Percentiles rank a stretch among this genome's conserved stretches.
phyloP scores from a whole-genome alignment of 257 asterid genomes.

The Marsdenia floribunda region DNA sequence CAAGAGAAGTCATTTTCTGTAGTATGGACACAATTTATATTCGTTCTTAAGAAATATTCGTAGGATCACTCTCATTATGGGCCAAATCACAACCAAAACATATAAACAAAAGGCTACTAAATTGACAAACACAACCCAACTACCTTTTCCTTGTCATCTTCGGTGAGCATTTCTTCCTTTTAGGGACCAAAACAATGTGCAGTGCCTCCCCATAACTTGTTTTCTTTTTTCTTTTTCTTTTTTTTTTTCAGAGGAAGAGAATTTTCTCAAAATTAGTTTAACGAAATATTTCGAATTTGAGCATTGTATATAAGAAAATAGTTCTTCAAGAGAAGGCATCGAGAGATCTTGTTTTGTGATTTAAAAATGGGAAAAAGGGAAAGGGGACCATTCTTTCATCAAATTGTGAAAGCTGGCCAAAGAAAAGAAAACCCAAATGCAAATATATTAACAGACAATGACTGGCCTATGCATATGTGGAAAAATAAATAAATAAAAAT shows the following conservation, averaged over 20 bases:
- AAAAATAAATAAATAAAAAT: neutral
- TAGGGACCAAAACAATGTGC: neutral
- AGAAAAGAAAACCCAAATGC: slow-evolving; percentile 1
- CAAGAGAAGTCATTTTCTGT: too few species aligned
- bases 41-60: too few species aligned
- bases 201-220: too few species aligned
- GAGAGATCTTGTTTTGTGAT: neutral
- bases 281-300: too few species aligned
- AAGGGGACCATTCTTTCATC: slow-evolving; percentile 16
- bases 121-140: neutral
- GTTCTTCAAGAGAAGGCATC: neutral
- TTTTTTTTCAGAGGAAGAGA: neutral
- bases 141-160: neutral
- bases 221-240: too few species aligned
- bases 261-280: too few species aligned
- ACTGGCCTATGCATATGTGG: slow-evolving; percentile 5
- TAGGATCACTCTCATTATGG: neutral
- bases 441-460: slow-evolving; percentile 12
- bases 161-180: neutral
- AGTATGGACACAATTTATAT: too few species aligned
- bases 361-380: neutral
- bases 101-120: neutral
- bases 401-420: slow-evolving; percentile 16
- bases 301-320: too few species aligned
- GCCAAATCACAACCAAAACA: neutral